Base-by-base conservation (phyloP, 75 land plant genomes). In the Azolla pinnata region DNA sequence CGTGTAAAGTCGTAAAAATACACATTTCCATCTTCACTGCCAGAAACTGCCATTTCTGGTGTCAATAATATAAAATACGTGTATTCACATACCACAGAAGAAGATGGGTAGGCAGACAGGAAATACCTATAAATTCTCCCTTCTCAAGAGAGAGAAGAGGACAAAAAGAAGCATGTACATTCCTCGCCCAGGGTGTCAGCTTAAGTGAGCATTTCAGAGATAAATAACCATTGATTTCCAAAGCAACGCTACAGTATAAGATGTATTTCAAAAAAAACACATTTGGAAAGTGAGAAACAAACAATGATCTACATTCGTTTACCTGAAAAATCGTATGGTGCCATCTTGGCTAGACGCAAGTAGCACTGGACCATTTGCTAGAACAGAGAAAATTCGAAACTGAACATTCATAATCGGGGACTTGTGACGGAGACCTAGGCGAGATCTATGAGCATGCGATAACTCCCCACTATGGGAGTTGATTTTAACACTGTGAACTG, bases 1-100 rank as follows among this genome's bases (percentile, higher is more conserved):
- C 84, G 73, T 4, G 99, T 89, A 63, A 95, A 70, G 59, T 95
- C 99, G 33, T 95, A 95, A 65, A 95, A 95, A 68, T 95, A 95
- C 18, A 95, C 91, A 60, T 86, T 89, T 59, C 84, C 63, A 73
- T 95, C 99, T 62, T 95, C 99, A 67, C 87, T 86, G 12, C 99
- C 99, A 45, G 96, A 78, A 47, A 95, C 99, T 85, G 61, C 31
- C 48, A n/a, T n/a, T n/a, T n/a, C n/a, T n/a, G n/a, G n/a, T n/a
- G n/a, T n/a, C n/a, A n/a, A n/a, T n/a, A n/a, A n/a, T n/a, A n/a
- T n/a, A n/a, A 30, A 26, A 57, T n/a, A 27, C n/a, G 4, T n/a
- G n/a, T n/a, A n/a, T n/a, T n/a, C n/a, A n/a, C n/a, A n/a, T n/a
- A n/a, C n/a, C n/a, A 12, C 40, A 57, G 7, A 19, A 53, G 23